Conservation (phyloP, 2,329 filamentous ascomycete species). For the Thermothelomyces thermophilus region DNA sequence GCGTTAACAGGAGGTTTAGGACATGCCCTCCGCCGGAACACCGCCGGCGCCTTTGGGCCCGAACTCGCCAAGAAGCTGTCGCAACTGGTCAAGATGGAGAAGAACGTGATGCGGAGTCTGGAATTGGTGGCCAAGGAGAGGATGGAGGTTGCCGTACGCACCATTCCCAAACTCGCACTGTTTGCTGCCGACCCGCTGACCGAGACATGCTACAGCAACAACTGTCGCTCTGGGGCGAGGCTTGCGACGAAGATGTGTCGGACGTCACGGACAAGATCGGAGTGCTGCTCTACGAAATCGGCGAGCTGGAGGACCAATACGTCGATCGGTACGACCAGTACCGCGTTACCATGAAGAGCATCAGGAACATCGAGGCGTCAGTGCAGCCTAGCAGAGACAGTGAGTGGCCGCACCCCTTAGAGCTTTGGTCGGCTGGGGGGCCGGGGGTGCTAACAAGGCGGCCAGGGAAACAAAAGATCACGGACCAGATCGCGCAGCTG, state of each 20-base stretch:
- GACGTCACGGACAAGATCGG: constrained; percentile 99
- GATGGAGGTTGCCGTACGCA: constrained; percentile 95
- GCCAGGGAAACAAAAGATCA: constrained; percentile 95
- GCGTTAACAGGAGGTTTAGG: constrained; percentile 35
- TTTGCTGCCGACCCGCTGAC: neutral
- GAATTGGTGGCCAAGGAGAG: constrained; percentile 91
- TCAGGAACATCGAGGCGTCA: constrained; percentile 97
- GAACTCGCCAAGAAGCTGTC: constrained; percentile 97
- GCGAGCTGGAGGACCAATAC: constrained; percentile 95
- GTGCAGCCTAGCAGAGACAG: constrained; percentile 97
- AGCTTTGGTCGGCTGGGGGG: accelerated
- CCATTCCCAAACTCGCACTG: neutral
- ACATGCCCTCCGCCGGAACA: constrained; percentile 64
- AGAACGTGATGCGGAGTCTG: constrained; percentile 99
- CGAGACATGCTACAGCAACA: constrained; percentile 64
- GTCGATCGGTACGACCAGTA: constrained; percentile 99
- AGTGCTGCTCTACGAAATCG: constrained; percentile 95
- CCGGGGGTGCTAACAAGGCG: neutral
- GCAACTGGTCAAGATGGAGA: constrained; percentile 99
- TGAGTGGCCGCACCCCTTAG: constrained; percentile 34
- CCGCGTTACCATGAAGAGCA: constrained; percentile 98
- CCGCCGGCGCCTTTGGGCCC: constrained; percentile 69
- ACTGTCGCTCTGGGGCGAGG: constrained; percentile 96
- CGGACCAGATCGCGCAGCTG: constrained; percentile 94
- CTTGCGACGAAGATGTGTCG: constrained; percentile 92